Evolutionary conservation across 495 filamentous ascomycete species (phyloP).

Genomic region (Penicillium cinerascens): DNA sequence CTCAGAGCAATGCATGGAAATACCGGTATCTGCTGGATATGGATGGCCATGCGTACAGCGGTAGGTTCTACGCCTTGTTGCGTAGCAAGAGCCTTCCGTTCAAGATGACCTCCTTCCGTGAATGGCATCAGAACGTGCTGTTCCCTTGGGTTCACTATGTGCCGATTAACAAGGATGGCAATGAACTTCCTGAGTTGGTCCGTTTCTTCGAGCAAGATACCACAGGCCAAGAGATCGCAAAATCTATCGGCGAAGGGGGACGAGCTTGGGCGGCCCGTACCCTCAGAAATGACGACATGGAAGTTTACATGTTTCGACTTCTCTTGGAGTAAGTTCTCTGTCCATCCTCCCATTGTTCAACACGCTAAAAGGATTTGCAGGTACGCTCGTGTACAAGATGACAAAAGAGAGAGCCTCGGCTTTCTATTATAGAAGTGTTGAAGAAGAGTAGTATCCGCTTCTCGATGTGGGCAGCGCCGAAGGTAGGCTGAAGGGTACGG

Average conservation of each 20-base stretch:
- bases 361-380: constrained; percentile 2
- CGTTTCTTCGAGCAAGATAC: constrained; percentile 35
- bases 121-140: constrained; percentile 56
- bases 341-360: not conserved
- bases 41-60: constrained; percentile 54
- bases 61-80: constrained; percentile 49
- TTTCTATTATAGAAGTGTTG: not conserved
- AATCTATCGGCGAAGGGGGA: constrained; percentile 39
- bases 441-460: too few species aligned
- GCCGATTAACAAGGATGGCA: constrained; percentile 40
- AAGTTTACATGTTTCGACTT: constrained; percentile 40
- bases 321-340: constrained; percentile 32
- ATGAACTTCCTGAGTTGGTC: constrained; percentile 45
- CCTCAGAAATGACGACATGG: constrained; percentile 36
- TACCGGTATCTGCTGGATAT: constrained; percentile 41
- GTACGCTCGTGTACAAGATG: constrained; percentile 13
- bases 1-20: constrained; percentile 9
- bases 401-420: constrained; percentile 5
- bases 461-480: too few species aligned
- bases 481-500: too few species aligned
- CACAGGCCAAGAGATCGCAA: constrained; percentile 27
- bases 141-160: constrained; percentile 57
- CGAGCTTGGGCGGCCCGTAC: constrained; percentile 35
- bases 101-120: constrained; percentile 48
- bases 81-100: constrained; percentile 37